A percentile compares a stretch with the other conserved stretches of the same genome.
phyloP scores from a whole-genome alignment of 306 rosid species.

The Acacia acuminata region DNA sequence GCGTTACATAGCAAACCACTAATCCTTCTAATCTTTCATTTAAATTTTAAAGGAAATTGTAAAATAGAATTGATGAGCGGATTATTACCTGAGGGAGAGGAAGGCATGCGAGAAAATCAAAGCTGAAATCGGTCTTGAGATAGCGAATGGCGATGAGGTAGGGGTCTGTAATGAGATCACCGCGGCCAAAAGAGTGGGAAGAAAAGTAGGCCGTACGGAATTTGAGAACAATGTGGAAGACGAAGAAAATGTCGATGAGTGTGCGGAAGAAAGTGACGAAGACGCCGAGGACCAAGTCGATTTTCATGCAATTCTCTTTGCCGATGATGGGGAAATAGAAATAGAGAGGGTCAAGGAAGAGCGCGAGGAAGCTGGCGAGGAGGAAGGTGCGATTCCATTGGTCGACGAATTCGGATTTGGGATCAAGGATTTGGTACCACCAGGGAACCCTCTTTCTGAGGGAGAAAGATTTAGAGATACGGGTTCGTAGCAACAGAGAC shows the following conservation, averaged over 20 bases:
- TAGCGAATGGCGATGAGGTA: conserved; percentile 59
- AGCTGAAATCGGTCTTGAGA: conserved; percentile 51
- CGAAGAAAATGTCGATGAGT: conserved; percentile 65
- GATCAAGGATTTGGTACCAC: conserved; percentile 76
- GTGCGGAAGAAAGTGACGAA: conserved; percentile 67
- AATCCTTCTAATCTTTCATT: background rate
- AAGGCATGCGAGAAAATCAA: conserved; percentile 75
- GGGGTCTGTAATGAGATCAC: conserved; percentile 70
- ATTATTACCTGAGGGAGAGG: conserved; percentile 85
- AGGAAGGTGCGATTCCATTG: conserved; percentile 70
- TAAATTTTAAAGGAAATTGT: background rate
- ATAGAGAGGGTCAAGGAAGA: conserved; percentile 85
- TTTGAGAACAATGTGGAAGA: conserved; percentile 64
- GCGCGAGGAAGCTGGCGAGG: conserved; percentile 54
- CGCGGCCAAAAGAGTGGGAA: conserved; percentile 65
- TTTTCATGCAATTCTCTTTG: conserved; percentile 56
- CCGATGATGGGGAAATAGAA: conserved; percentile 69
- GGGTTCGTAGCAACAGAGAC: conserved; percentile 40
- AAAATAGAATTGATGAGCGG: background rate
- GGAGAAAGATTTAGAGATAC: conserved; percentile 46
- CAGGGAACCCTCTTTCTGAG: conserved; percentile 59
- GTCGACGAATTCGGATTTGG: conserved; percentile 55
- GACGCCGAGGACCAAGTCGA: conserved; percentile 52
- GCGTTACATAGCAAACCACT: conserved; percentile 9
- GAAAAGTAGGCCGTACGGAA: conserved; percentile 65